A percentile compares a stretch with the other conserved stretches of the same genome.
These are phyloP conservation scores for Boletus patriciae DNA, from an alignment of 768 basidiomycete genomes.

Conservation along the genomic window DNA sequence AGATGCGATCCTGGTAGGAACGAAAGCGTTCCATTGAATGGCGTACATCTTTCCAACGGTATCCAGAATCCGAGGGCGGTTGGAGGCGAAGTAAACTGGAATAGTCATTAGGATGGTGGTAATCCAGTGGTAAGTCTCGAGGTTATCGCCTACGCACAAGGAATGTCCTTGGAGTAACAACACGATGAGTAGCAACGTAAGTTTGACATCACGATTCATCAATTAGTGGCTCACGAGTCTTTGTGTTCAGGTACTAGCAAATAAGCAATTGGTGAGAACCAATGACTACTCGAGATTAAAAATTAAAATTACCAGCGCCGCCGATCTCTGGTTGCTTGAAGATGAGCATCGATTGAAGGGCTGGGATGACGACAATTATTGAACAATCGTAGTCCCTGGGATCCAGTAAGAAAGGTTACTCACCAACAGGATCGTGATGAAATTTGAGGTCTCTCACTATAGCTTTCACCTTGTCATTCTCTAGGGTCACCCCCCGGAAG, in stretches of 20 bases:
- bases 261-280: not conserved
- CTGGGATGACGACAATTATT: slow-evolving; percentile 36
- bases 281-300: not conserved
- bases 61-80: slow-evolving; percentile 97
- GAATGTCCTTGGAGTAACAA: slow-evolving; percentile 54
- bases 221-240: slow-evolving; percentile 69
- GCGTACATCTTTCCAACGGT: slow-evolving; percentile 85
- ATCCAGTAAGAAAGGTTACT: slow-evolving; percentile 18
- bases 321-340: slow-evolving; percentile 94
- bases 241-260: slow-evolving; percentile 81
- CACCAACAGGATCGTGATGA: slow-evolving; percentile 83
- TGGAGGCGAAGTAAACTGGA: slow-evolving; percentile 87
- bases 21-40: slow-evolving; percentile 78
- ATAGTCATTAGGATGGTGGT: slow-evolving; percentile 2
- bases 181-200: not conserved
- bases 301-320: slow-evolving; percentile 65
- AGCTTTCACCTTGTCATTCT: slow-evolving; percentile 67
- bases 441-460: slow-evolving; percentile 78
- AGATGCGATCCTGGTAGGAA: slow-evolving; percentile 92
- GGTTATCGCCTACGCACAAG: slow-evolving; percentile 47
- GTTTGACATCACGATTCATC: not conserved
- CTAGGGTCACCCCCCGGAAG: slow-evolving; percentile 76
- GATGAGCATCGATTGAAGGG: slow-evolving; percentile 93
- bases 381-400: not conserved
- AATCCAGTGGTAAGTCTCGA: not conserved